Base-by-base conservation (phyloP, 805 yeast species). In the Jamesozyma piceae region DNA sequence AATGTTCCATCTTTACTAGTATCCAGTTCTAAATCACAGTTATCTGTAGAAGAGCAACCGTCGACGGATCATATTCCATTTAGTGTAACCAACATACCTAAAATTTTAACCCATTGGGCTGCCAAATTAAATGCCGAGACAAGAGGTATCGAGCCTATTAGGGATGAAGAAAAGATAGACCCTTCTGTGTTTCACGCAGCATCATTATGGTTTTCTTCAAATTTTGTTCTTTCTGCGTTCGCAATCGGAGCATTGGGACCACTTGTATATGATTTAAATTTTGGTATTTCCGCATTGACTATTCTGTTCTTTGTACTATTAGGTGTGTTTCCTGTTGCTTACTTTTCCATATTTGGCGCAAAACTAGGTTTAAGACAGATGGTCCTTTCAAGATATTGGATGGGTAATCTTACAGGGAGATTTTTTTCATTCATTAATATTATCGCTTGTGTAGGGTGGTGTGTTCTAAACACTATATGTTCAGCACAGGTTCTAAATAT, bases 401-500 rank as follows among this genome's bases (percentile, higher is more conserved):
- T 81, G 50, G 97, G 97, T 47, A 77, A 80, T 62, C 57, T 68
- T 24, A 80, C 82, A 39, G 80, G 82, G 66, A 74, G 95, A 60
- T 71, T 88, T 46, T 81, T 86, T 57, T 80, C 94, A 3, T 60
- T 80, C 33, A 70, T 89, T 58, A 87, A 87, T 58, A 75, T 80
- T 55, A 63, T 89, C 51, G 88, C 95, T 20, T 85, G 95, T 73
- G 75, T 88, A 44, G 95, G 97, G 53, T 88, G 96, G 96, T 83
- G 92, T 63, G 84, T 94, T 13, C 89, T 86, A 35, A 89, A 88
- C 64, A 84, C 84, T 46, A 83, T 88, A 78, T 82, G 86, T 28
- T 78, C 92, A 28, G 95, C 95, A 17, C 94, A 86, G 63, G 67
- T 88, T 51, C 68, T 88, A 47, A 77, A 80, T 64, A 77, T 82